These are phyloP conservation scores for Irpex sp. DNA, from an alignment of 1,284 basidiomycete genomes.

Conservation along the genomic window DNA sequence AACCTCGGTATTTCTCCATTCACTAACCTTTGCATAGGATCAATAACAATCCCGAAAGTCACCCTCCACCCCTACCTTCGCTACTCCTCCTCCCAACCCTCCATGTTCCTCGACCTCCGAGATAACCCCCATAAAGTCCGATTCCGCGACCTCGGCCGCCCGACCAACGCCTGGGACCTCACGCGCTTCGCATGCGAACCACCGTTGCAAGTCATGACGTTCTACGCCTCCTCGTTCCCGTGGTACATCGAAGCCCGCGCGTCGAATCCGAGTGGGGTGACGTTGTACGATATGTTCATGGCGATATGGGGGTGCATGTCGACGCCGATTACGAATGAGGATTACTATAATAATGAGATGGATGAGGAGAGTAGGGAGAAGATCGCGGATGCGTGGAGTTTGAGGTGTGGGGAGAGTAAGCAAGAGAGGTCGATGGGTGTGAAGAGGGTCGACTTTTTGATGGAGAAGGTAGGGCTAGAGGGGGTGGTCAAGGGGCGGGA, in stretches of 20 bases:
- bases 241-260: constrained; percentile 54
- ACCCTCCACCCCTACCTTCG: constrained; percentile 33
- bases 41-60: constrained; percentile 15
- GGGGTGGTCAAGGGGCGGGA: constrained; percentile 29
- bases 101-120: constrained; percentile 35
- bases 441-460: constrained; percentile 29
- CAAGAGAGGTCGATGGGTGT: constrained; percentile 24
- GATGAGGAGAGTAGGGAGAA: constrained; percentile 20
- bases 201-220: constrained; percentile 39
- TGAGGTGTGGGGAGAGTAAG: constrained; percentile 18
- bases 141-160: constrained; percentile 39
- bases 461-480: constrained; percentile 26
- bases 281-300: constrained; percentile 48
- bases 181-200: constrained; percentile 44
- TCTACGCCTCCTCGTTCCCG: constrained; percentile 48
- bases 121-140: constrained; percentile 27
- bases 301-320: constrained; percentile 30
- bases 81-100: constrained; percentile 25
- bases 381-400: constrained; percentile 22
- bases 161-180: constrained; percentile 35
- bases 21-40: constrained; percentile 3
- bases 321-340: constrained; percentile 23
- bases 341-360: constrained; percentile 31
- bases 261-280: constrained; percentile 46
- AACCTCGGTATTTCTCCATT: background rate